Percentiles rank a stretch among this genome's conserved stretches.
phyloP scores from a whole-genome alignment of 163 green algal species.

The Scenedesmus sp. region DNA sequence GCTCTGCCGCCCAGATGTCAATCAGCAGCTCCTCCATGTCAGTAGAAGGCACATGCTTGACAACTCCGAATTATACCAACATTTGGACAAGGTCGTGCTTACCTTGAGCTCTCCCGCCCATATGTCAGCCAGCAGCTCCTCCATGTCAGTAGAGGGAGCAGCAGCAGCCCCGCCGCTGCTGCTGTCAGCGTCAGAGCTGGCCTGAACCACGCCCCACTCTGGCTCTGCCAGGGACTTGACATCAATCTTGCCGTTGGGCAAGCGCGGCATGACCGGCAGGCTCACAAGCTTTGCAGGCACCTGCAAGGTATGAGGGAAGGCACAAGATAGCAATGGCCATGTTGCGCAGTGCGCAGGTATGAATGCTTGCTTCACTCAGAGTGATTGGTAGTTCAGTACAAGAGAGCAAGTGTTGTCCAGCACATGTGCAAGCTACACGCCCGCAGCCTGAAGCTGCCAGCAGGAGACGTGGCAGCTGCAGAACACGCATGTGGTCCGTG shows the following conservation, averaged over 20 bases:
- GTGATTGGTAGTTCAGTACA: too few species aligned
- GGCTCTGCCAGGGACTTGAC: slow-evolving; percentile 1
- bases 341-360: too few species aligned
- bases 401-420: too few species aligned
- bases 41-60: background rate
- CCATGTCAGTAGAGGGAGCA: background rate
- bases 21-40: slow-evolving; percentile 9
- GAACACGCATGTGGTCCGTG: too few species aligned
- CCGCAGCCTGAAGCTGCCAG: too few species aligned
- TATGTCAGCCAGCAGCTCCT: background rate
- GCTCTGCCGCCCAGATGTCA: background rate
- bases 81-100: background rate
- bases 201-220: background rate
- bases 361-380: too few species aligned
- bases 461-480: too few species aligned
- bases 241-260: slow-evolving; percentile 73
- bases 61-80: too few species aligned
- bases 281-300: slow-evolving; percentile 46
- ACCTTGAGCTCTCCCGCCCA: background rate
- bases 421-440: too few species aligned
- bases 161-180: background rate
- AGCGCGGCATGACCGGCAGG: slow-evolving; percentile 62
- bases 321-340: too few species aligned
- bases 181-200: background rate
- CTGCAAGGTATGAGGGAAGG: background rate